These are phyloP conservation scores for Chamaecyparis obtusa DNA, from an alignment of 75 land plant species.

Conservation along the genomic window DNA sequence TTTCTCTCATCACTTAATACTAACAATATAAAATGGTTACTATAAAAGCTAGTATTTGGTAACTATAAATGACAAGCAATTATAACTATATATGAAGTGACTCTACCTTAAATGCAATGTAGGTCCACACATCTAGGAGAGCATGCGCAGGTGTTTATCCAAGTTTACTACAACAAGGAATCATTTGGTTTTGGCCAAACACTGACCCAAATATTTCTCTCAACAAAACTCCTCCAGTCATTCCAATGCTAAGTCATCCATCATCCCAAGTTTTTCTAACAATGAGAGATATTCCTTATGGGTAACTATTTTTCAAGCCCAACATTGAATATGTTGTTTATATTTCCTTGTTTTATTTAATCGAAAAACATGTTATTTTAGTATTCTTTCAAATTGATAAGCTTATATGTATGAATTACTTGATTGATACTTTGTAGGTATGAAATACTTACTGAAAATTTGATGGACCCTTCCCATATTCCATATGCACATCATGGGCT, in stretches of 20 bases:
- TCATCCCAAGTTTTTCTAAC: constrained; percentile 19
- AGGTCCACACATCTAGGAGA: constrained; percentile 50
- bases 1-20: too few species aligned
- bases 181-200: constrained; percentile 77
- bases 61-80: too few species aligned
- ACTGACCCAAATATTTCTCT: constrained; percentile 31
- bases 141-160: constrained; percentile 74
- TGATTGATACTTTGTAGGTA: constrained; percentile 48
- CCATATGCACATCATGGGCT: constrained; percentile 86
- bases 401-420: background rate
- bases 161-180: constrained; percentile 60
- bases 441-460: constrained; percentile 81
- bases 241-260: constrained; percentile 48
- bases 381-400: too few species aligned
- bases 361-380: background rate
- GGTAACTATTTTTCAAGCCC: constrained; percentile 28
- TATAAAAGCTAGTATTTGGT: too few species aligned
- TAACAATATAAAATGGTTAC: too few species aligned
- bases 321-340: background rate
- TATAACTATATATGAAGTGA: too few species aligned
- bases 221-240: constrained; percentile 47
- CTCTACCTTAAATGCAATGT: constrained; percentile 7
- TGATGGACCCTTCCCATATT: constrained; percentile 96
- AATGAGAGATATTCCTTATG: constrained; percentile 56
- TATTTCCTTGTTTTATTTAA: background rate